Evolutionary conservation across 805 yeast species (phyloP), one percentile per base, ranked within the genome.

Genomic region (Cyberlindnera suaveolens): DNA sequence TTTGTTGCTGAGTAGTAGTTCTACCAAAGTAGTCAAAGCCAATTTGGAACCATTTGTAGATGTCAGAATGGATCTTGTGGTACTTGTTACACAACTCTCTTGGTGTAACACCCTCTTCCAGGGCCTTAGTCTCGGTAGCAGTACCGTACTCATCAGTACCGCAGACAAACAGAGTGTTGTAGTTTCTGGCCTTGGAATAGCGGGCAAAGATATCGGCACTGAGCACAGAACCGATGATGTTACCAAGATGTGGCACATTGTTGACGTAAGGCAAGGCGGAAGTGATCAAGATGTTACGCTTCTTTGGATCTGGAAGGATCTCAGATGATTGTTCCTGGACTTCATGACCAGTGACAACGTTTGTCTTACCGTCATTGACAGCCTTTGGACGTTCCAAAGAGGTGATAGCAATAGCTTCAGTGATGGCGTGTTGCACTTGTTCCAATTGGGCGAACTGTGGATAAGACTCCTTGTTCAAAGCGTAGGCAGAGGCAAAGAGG

Each of bases 81-180:
- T 87, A 93, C 65, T 91, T 93, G 65, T 84, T 88, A 74, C 98
- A 93, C 55, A 93, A 72, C 62, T 88, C 83, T 56, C 78, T 71
- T 39, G 99, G 99, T 3, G 95, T 76, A 47, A 86, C 84, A 34
- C 84, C 81, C 60, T 93, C 99, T 63, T 91, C 98, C 40, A 93
- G 68, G 10, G 99, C 99, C 68, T 91, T 93, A 26, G 99, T 93
- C 66, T 93, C 99, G 14, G 99, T 93, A 38, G 99, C 99, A 45
- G 99, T 93, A 63, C 99, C 99, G 63, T 93, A 93, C 68, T 93
- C 99, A 63, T 93, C 99, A 32, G 99, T 93, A 68, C 99, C 99
- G 67, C 99, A 89, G 44, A 93, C 68, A 59, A 71, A 93, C 51
- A 93, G 69, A 17, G 96, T 73, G 63, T 90, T 93, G 68, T 83